These are phyloP conservation scores for Petasospora fabianii DNA, from an alignment of 1,139 yeast genomes.

Conservation along the genomic window DNA sequence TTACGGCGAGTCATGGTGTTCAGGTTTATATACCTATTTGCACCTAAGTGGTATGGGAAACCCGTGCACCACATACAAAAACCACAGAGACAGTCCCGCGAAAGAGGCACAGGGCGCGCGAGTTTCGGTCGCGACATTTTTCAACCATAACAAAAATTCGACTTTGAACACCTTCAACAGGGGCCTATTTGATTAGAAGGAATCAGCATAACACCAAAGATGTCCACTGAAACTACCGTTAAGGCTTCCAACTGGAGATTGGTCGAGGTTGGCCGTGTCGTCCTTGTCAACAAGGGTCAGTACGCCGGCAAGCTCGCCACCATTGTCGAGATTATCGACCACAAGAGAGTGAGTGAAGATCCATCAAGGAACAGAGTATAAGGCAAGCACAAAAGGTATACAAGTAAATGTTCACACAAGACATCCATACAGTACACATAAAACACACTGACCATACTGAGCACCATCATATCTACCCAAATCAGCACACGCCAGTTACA, in stretches of 20 bases:
- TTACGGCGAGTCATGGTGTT: background rate
- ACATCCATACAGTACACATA: background rate
- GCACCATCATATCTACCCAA: too few species aligned
- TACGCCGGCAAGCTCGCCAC: conserved; percentile 81
- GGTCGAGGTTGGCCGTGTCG: conserved; percentile 99
- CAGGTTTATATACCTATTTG: background rate
- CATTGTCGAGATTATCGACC: conserved; percentile 97
- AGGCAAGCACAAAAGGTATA: too few species aligned
- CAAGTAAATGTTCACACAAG: too few species aligned
- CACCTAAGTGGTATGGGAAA: background rate
- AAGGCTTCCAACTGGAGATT: conserved; percentile 98
- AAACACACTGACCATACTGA: too few species aligned
- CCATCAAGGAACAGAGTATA: too few species aligned
- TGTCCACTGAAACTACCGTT: conserved; percentile 75
- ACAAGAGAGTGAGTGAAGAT: conserved; percentile 81
- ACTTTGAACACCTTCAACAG: background rate
- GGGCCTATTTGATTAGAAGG: background rate
- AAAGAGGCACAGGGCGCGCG: too few species aligned
- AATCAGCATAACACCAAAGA: conserved; percentile 24
- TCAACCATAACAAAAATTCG: conserved; percentile 13
- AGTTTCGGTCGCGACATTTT: conserved; percentile 16
- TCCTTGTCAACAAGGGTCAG: conserved; percentile 75
- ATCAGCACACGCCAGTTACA: too few species aligned
- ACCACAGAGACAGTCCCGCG: background rate
- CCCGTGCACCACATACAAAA: conserved; percentile 1